A percentile compares a stretch with the other conserved stretches of the same genome.
Conservation (phyloP, 495 filamentous ascomycete species). For the Talaromyces stipitatus region DNA sequence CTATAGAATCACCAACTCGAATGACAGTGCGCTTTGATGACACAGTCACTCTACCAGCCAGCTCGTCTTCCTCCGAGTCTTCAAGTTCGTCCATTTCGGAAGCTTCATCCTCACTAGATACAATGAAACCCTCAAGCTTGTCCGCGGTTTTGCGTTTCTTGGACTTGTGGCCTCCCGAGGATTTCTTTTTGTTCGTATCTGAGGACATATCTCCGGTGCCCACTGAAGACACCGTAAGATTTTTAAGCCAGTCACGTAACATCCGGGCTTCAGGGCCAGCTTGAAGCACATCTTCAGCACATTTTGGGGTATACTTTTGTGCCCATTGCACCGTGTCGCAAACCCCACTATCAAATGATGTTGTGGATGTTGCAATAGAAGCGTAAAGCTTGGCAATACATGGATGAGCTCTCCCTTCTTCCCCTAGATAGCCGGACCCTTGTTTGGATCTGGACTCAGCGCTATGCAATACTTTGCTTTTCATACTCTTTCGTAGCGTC, state of each 20-base stretch:
- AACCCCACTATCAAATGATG: constrained; percentile 70
- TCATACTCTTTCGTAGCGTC: constrained; percentile 22
- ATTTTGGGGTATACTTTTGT: constrained; percentile 77
- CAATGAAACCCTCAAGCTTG: constrained; percentile 76
- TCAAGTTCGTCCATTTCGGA: constrained; percentile 67
- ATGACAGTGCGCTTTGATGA: constrained; percentile 56
- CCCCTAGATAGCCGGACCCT: neutral
- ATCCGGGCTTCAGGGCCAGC: constrained; percentile 59
- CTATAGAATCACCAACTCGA: constrained; percentile 42
- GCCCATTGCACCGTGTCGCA: constrained; percentile 71
- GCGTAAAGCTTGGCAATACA: constrained; percentile 54
- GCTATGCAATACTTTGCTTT: constrained; percentile 25
- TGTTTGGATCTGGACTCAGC: neutral
- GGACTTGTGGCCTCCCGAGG: constrained; percentile 40
- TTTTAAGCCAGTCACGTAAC: constrained; percentile 77
- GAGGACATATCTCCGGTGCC: constrained; percentile 47
- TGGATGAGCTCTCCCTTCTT: constrained; percentile 31
- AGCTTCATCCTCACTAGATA: constrained; percentile 75
- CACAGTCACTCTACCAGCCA: constrained; percentile 28
- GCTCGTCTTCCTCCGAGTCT: constrained; percentile 54
- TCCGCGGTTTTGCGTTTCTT: constrained; percentile 63
- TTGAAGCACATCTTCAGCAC: constrained; percentile 69
- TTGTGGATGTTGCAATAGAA: constrained; percentile 51
- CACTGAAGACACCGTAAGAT: constrained; percentile 64
- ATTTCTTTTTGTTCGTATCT: constrained; percentile 33